phyloP scores from a whole-genome alignment of 2,329 filamentous ascomycete species.

The Fusarium mexicanum region DNA sequence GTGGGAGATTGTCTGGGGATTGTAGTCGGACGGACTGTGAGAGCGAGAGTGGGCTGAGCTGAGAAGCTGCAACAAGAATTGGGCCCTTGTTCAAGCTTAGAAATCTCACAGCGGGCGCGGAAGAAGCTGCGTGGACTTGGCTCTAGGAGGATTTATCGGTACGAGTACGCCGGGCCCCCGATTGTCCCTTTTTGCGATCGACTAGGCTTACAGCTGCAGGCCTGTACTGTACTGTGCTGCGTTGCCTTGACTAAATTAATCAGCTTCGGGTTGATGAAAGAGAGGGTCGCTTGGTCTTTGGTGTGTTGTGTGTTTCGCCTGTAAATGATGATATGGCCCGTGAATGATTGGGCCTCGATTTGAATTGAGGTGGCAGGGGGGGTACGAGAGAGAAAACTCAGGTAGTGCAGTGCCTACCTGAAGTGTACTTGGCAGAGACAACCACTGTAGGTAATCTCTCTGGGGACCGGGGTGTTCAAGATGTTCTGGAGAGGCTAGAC shows the following conservation, averaged over 20 bases:
- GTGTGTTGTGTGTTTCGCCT: slow-evolving; percentile 28
- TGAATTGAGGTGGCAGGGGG: slow-evolving; percentile 27
- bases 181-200: slow-evolving; percentile 17
- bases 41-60: slow-evolving; percentile 36
- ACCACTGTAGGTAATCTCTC: slow-evolving; percentile 30
- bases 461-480: slow-evolving; percentile 21
- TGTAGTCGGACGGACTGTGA: slow-evolving; percentile 32
- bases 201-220: not conserved
- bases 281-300: slow-evolving; percentile 24
- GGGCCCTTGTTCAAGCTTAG: slow-evolving; percentile 34
- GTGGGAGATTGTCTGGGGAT: slow-evolving; percentile 40
- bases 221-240: not conserved
- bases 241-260: slow-evolving; percentile 39
- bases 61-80: slow-evolving; percentile 35
- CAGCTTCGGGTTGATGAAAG: slow-evolving; percentile 35
- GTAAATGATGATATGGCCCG: slow-evolving; percentile 35
- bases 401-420: slow-evolving; percentile 34
- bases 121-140: slow-evolving; percentile 38
- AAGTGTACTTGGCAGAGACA: slow-evolving; percentile 31
- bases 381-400: slow-evolving; percentile 29
- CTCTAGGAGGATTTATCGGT: slow-evolving; percentile 13
- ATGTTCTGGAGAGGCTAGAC: slow-evolving; percentile 27
- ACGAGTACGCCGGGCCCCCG: slow-evolving; percentile 20
- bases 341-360: slow-evolving; percentile 35
- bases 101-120: slow-evolving; percentile 37